Base-by-base conservation (phyloP, 305 asterid genomes). In the Solanum hybrid region DNA sequence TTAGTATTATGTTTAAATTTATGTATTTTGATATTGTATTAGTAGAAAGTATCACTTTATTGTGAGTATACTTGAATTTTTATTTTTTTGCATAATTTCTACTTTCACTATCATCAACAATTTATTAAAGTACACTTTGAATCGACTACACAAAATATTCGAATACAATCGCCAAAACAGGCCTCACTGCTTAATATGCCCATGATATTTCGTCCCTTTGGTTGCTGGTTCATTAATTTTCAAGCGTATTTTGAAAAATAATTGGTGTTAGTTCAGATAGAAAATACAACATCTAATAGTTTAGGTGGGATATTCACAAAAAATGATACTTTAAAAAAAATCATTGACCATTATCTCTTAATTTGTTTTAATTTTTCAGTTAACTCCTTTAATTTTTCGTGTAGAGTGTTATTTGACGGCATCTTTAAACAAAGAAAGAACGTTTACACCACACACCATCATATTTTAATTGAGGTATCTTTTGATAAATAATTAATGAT, bases 381-480 rank as follows among this genome's bases (percentile, higher is more conserved):
- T 51, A 16, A 0, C 2, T 46, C 22, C 64, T 46, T 46, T 46
- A 16, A 46, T 46, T 14, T 46, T 1, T 14, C 22, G 22, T 14
- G 64, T 46, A 1, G 64, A 14, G 64, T 14, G 64, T 14, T 46
- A 46, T 46, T 46, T 56, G 24, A 17, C 24, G 9, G 24, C 9
- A 56, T 17, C 2, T 56, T 56, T 6, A 56, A 56, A 56, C 24
- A 56, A 56, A 56, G 24, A 56, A 56, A 56, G 24, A 56, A 56
- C 4, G 24, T 17, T 17, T 17, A 56, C 69, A 56, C 24, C n/a
- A 56, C 7, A 56, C 69, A 56, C 24, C n/a, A 56, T 17, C 4
- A 17, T 6, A 56, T 56, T 17, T 4, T 56, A 56, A 17, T 17
- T 0, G 10, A 56, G n/a, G 4, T 0, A 7, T 56, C 1, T 56